Percentiles rank a stretch among this genome's conserved stretches.
phyloP scores from a whole-genome alignment of 2,329 filamentous ascomycete genomes.

The Cladosporium austrohemisphaericum region DNA sequence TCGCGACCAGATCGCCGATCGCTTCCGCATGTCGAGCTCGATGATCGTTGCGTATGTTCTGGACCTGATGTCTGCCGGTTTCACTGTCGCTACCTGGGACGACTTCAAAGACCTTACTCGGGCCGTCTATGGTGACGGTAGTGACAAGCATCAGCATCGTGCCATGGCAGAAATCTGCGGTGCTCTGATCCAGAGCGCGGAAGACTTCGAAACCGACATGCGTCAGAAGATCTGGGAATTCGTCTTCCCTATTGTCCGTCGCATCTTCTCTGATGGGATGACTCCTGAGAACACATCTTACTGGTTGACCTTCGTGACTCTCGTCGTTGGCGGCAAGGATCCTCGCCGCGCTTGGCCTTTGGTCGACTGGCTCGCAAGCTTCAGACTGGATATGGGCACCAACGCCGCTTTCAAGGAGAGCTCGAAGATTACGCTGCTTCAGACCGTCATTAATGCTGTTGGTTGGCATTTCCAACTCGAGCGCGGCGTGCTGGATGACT shows the following conservation, averaged over 20 bases:
- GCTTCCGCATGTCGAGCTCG: slow-evolving; percentile 84
- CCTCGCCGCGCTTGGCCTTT: slow-evolving; percentile 83
- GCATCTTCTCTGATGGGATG: slow-evolving; percentile 83
- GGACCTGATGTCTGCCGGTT: slow-evolving; percentile 77
- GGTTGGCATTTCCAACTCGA: slow-evolving; percentile 97
- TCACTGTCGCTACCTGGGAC: slow-evolving; percentile 74
- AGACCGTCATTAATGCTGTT: slow-evolving; percentile 79
- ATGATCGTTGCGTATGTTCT: slow-evolving; percentile 87
- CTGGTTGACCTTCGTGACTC: slow-evolving; percentile 90
- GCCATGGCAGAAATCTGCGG: slow-evolving; percentile 92
- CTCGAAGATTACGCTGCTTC: slow-evolving; percentile 86
- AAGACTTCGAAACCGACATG: slow-evolving; percentile 70
- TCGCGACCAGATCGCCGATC: slow-evolving; percentile 72
- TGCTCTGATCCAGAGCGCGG: slow-evolving; percentile 74
- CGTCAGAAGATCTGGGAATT: slow-evolving; percentile 81
- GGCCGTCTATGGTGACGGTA: slow-evolving; percentile 83
- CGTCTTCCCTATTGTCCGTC: slow-evolving; percentile 79
- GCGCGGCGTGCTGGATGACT: slow-evolving; percentile 82
- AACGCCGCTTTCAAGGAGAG: slow-evolving; percentile 99
- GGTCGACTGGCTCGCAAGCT: slow-evolving; percentile 74
- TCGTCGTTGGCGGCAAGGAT: slow-evolving; percentile 84
- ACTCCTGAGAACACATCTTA: slow-evolving; percentile 93
- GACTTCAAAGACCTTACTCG: slow-evolving; percentile 80
- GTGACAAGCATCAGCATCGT: slow-evolving; percentile 95
- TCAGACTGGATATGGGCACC: slow-evolving; percentile 87